Conservation (phyloP, 352 stramenopile genomes). For the Pythium scleroteichum region DNA sequence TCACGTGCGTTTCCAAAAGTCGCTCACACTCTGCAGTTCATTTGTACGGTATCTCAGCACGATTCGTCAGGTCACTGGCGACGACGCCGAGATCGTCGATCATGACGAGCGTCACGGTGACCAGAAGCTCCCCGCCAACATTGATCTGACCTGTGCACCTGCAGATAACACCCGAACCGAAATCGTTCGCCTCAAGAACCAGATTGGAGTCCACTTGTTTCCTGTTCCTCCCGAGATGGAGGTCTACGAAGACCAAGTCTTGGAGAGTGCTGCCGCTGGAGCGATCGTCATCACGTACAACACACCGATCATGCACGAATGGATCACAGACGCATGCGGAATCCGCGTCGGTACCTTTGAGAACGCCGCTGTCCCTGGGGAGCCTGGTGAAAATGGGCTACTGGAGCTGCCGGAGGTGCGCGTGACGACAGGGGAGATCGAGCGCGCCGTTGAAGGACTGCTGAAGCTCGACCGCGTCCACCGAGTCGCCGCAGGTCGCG, state of each 20-base stretch:
- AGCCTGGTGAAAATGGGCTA: constrained; percentile 7
- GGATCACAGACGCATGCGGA: constrained; percentile 54
- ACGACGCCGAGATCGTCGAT: constrained; percentile 28
- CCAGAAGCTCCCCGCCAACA: constrained; percentile 35
- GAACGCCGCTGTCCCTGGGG: constrained; percentile 19
- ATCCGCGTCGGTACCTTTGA: constrained; percentile 61
- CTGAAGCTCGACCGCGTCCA: constrained; percentile 52
- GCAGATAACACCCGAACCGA: constrained; percentile 39
- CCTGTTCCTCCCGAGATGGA: constrained; percentile 54
- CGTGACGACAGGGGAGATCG: constrained; percentile 55
- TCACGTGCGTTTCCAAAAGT: constrained; percentile 55
- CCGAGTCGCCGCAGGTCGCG: constrained; percentile 52
- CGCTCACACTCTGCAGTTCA: constrained; percentile 47
- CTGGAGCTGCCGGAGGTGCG: constrained; percentile 49
- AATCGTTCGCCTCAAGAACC: constrained; percentile 59
- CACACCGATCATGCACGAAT: constrained; percentile 76
- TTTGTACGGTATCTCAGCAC: constrained; percentile 52
- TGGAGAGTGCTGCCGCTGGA: constrained; percentile 57
- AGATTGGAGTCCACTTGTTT: constrained; percentile 69
- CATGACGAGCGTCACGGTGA: constrained; percentile 15
- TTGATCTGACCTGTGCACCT: constrained; percentile 60
- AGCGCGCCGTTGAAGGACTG: constrained; percentile 46
- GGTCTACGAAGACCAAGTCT: constrained; percentile 49
- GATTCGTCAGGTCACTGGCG: constrained; percentile 30
- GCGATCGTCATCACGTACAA: constrained; percentile 68